Conservation (phyloP, 148 eudicot species). For the Suaeda aralocaspica region DNA sequence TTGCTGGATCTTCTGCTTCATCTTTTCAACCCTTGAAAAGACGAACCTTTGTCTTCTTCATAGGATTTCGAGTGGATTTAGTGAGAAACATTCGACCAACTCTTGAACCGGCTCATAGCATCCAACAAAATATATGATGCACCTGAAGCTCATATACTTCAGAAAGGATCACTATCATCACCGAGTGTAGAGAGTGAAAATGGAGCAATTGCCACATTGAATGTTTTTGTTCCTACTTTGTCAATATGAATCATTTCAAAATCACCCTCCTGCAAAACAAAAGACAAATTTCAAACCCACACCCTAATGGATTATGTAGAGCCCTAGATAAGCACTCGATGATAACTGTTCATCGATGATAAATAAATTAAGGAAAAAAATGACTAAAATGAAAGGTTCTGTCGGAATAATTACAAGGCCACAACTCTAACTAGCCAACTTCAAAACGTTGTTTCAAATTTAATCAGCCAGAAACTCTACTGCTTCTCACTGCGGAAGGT, state of each 20-base stretch:
- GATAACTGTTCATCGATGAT: background rate
- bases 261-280: slow-evolving; percentile 66
- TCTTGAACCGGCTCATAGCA: background rate
- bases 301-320: background rate
- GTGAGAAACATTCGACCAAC: background rate
- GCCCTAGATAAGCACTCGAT: background rate
- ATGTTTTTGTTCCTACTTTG: slow-evolving; percentile 60
- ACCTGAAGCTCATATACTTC: slow-evolving; percentile 17
- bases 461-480: background rate
- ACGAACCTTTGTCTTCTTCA: slow-evolving; percentile 1
- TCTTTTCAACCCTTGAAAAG: background rate
- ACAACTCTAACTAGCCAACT: background rate
- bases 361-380: too few relatives aligned
- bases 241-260: slow-evolving; percentile 96
- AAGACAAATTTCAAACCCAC: background rate
- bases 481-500: background rate
- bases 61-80: background rate
- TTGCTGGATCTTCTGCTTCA: background rate
- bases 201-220: slow-evolving; percentile 87
- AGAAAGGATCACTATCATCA: slow-evolving; percentile 58
- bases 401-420: background rate
- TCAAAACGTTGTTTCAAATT: background rate
- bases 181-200: slow-evolving; percentile 76
- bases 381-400: background rate
- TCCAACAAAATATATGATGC: background rate